Percentiles rank a stretch among this genome's conserved stretches.
phyloP scores from a whole-genome alignment of 208 protist genomes.

The Trypanosomatidae sp. region DNA sequence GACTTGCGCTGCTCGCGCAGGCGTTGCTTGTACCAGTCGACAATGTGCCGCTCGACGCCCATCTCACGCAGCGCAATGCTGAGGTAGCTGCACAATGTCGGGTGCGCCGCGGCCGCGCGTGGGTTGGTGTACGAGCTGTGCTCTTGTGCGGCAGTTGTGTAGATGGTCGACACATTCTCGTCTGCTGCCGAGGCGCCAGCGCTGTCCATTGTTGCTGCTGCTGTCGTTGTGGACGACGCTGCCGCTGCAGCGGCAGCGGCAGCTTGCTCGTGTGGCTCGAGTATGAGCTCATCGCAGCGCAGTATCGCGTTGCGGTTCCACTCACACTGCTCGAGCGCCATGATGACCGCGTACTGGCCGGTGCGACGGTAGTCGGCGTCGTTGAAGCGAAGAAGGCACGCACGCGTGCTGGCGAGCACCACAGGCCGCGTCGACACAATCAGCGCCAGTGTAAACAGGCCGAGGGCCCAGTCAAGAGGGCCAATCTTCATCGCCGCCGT shows the following conservation, averaged over 20 bases:
- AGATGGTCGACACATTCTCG: constrained; percentile 12
- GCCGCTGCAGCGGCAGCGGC: constrained; percentile 1
- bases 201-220: background rate
- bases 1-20: constrained; percentile 23
- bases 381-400: constrained; percentile 19
- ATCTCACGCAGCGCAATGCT: constrained; percentile 58
- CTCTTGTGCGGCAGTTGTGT: constrained; percentile 16
- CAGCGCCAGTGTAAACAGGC: constrained; percentile 43
- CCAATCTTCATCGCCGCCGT: constrained; percentile 53
- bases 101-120: constrained; percentile 10
- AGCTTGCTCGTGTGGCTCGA: constrained; percentile 14
- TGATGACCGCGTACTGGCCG: constrained; percentile 19
- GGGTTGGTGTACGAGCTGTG: constrained; percentile 23
- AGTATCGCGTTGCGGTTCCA: constrained; percentile 50
- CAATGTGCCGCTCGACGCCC: constrained; percentile 24
- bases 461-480: constrained; percentile 59
- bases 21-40: constrained; percentile 26
- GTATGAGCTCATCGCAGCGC: constrained; percentile 21
- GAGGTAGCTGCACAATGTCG: constrained; percentile 43
- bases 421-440: constrained; percentile 9
- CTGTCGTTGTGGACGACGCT: constrained; percentile 2
- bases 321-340: constrained; percentile 33
- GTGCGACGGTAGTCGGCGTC: constrained; percentile 9
- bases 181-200: background rate
- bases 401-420: constrained; percentile 21